Evolutionary conservation across 192 early-diverging fungal species (phyloP).

Genomic region (Helicostylum pulchrum): DNA sequence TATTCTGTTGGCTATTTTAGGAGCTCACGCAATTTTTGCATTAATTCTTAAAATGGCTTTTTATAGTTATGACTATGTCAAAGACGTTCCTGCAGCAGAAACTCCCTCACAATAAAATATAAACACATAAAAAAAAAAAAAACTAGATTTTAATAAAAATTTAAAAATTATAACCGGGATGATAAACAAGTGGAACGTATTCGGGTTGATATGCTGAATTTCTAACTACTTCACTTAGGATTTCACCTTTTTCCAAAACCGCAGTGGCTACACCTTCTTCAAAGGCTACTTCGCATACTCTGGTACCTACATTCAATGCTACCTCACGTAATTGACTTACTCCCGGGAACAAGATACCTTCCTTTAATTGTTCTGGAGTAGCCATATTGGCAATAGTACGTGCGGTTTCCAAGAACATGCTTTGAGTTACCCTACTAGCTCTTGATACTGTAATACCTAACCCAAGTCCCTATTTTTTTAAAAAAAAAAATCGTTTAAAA

Average conservation of each 20-base stretch:
- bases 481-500: neutral
- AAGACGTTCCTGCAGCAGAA: too few species aligned
- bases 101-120: too few species aligned
- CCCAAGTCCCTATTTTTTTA: slow-evolving; percentile 66
- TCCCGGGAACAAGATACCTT: slow-evolving; percentile 80
- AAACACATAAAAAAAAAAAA: neutral
- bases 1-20: slow-evolving; percentile 63
- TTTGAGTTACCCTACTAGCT: slow-evolving; percentile 67
- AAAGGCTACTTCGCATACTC: slow-evolving; percentile 60
- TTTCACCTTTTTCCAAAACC: slow-evolving; percentile 29
- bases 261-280: slow-evolving; percentile 42
- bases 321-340: slow-evolving; percentile 85
- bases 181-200: slow-evolving; percentile 37
- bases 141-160: neutral
- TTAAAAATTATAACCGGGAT: neutral
- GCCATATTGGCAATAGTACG: slow-evolving; percentile 75
- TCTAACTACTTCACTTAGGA: slow-evolving; percentile 35
- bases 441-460: slow-evolving; percentile 78
- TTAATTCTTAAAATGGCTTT: slow-evolving; percentile 84
- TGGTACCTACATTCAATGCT: slow-evolving; percentile 75
- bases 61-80: slow-evolving; percentile 60
- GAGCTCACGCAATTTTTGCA: slow-evolving; percentile 64
- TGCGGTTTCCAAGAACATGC: slow-evolving; percentile 79
- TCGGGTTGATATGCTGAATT: slow-evolving; percentile 44
- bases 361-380: slow-evolving; percentile 60